Evolutionary conservation across 148 eudicot genomes (phyloP).

Genomic region (Talinum fruticosum): DNA sequence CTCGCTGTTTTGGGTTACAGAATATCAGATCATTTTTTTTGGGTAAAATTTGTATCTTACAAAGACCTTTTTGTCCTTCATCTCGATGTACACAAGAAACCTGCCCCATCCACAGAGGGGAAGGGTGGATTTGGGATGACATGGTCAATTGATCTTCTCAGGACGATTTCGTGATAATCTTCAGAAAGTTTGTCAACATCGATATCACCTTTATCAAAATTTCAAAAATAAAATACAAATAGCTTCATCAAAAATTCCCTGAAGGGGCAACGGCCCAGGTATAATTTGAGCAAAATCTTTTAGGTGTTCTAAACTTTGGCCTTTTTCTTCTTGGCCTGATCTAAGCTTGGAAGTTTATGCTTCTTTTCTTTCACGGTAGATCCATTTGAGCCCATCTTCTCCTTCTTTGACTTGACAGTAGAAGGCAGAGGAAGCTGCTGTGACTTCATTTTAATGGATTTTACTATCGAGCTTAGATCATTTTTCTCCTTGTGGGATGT

Average conservation of each 20-base stretch:
- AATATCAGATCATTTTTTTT: no score
- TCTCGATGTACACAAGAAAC: no score
- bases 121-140: no score
- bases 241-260: constrained; percentile 1
- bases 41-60: no score
- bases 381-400: constrained; percentile 9
- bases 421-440: constrained; percentile 45
- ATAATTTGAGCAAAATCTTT: not conserved
- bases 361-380: constrained; percentile 25
- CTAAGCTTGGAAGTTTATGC: constrained; percentile 21
- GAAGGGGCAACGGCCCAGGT: not conserved
- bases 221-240: no score
- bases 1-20: no score
- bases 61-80: no score
- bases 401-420: constrained; percentile 21
- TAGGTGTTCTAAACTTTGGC: constrained; percentile 8
- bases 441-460: constrained; percentile 79
- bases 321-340: constrained; percentile 25
- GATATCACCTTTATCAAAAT: no score
- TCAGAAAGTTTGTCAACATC: no score
- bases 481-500: constrained; percentile 42
- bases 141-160: no score
- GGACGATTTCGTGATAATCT: no score
- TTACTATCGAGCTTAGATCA: constrained; percentile 62
- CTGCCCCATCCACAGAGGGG: no score